Evolutionary conservation across 2,329 filamentous ascomycete species (phyloP), one percentile per base, ranked within the genome.

Genomic region (Nothophaeocryptopus gaeumannii): DNA sequence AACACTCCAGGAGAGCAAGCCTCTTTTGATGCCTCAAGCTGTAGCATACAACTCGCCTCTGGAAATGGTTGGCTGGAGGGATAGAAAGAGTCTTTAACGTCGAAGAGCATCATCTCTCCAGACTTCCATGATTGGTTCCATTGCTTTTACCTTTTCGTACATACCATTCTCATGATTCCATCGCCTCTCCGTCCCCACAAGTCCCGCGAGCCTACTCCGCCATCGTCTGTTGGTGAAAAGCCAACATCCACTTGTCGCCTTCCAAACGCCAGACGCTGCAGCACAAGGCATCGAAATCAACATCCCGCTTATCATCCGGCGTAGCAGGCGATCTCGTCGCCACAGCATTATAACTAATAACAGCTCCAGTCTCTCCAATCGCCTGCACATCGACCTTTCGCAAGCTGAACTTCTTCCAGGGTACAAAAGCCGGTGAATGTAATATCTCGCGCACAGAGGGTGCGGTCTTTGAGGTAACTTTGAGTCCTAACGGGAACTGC

Each of bases 141-240:
- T n/a, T n/a, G n/a, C 14, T 16, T 15, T 15, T 5, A 13, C 15
- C 5, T 39, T 13, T 11, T 10, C 36, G 8, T 39, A 20, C 4
- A 39, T 11, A n/a, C 12, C 20, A 11, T 11, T 15, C 14, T 9
- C 13, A 26, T 26, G 7, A 26, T 13, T 14, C 14, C 12, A 4
- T 5, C 5, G 33, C 33, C 33, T 4, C 33, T 35, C 33, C 32
- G 8, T 10, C 35, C n/a, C 35, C 36, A 39, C 14, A 3, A 2
- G 8, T 13, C 5, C 5, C 12, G 1, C 4, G 12, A 13, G 20
- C 26, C 14, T 43, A 39, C 13, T 8, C 33, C n/a, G 45, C 31
- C 58, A 63, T 54, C 5, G 63, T 64, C 52, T 65, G 63, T 49
- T 65, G 61, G 46, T 65, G 63, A 26, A 64, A 59, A 33, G 56